Evolutionary conservation across 805 yeast species (phyloP), one percentile per base, ranked within the genome.

Genomic region (Huiozyma sinensis): DNA sequence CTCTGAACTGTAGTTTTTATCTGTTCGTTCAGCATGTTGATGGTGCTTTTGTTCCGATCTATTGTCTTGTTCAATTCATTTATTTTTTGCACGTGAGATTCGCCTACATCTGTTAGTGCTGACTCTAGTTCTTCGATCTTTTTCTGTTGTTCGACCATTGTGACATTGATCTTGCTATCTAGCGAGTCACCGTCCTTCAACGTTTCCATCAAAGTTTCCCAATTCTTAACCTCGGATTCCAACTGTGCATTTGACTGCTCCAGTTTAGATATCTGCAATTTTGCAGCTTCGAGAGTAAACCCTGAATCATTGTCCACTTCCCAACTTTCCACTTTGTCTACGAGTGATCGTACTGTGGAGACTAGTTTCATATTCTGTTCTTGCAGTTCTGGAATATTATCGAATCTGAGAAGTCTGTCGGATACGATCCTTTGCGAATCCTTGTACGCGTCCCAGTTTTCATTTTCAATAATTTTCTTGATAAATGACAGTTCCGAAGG

Each of bases 381-480:
- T 53, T 86, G 84, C 42, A 90, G 66, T 40, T 83, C 94, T 9
- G 72, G 67, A 10, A 84, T 71, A 54, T 73, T 74, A 37, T 72
- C 74, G 64, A 89, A 90, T 7, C 77, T 73, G 0, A 86, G 79
- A 36, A 92, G 66, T 47, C 95, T 71, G 44, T 83, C 82, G 7
- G 87, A 70, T 27, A 90, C 85, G 34, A 88, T 58, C 31, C 55
- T 59, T 51, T 83, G 90, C 0, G 95, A 80, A 55, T 86, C 95
- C 3, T 79, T 71, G 46, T 71, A 77, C 33, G 58, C 51, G 11
- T 51, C 40, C 4, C 51, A 54, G 13, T 55, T 58, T 5, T 63
- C 63, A 37, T 66, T 68, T 12, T 48, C 51, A 4, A 63, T 42
- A 35, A 87, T 67, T 41, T 71, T 73, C 24, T 75, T 76, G 28